Evolutionary conservation across 2,329 filamentous ascomycete species (phyloP).

Genomic region (Cladosporium colombiae): DNA sequence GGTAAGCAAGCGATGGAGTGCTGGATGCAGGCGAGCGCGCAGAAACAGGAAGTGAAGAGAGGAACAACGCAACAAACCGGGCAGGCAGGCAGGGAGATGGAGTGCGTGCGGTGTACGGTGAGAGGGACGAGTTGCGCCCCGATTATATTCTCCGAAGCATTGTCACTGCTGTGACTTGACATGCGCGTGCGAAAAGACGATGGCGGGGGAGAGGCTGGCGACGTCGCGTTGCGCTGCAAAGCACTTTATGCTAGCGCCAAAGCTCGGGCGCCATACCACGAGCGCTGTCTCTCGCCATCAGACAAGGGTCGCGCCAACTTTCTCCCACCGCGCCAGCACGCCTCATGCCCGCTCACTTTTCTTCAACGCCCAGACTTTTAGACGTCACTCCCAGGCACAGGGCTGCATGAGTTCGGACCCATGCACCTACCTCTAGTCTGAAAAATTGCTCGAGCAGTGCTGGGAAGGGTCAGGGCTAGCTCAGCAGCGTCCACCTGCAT

Average conservation of each 20-base stretch:
- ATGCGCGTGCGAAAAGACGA: background rate
- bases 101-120: background rate
- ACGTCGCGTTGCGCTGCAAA: background rate
- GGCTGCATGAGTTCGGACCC: background rate
- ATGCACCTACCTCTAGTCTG: background rate
- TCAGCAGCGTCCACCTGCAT: background rate
- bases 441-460: background rate
- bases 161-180: too few species aligned
- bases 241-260: background rate
- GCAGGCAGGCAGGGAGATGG: background rate
- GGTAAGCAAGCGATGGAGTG: conserved; percentile 8
- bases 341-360: background rate
- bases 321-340: background rate
- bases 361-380: background rate
- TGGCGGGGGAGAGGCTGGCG: conserved; percentile 12
- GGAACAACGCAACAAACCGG: conserved; percentile 5
- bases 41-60: background rate
- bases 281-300: too few species aligned
- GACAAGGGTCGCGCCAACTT: background rate
- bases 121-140: background rate
- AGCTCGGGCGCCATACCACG: background rate
- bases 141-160: background rate
- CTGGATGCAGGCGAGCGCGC: conserved; percentile 7
- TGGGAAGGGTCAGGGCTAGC: background rate
- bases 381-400: background rate